A percentile compares a stretch with the other conserved stretches of the same genome.
Conservation (phyloP, 2,329 filamentous ascomycete genomes). For the Alternaria sp. region DNA sequence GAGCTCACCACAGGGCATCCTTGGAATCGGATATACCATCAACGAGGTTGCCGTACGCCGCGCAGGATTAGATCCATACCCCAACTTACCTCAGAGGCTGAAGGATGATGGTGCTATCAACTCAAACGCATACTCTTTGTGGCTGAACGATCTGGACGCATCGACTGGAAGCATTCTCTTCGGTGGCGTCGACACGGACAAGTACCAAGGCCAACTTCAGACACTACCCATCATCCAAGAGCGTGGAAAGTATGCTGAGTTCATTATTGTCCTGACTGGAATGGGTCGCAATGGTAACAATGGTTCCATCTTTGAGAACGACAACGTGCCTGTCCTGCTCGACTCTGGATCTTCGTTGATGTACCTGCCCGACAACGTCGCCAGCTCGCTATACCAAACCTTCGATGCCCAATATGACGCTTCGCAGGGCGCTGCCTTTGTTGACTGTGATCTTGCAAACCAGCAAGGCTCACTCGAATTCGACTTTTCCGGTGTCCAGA, state of each 20-base stretch:
- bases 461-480: slow-evolving; percentile 63
- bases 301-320: slow-evolving; percentile 55
- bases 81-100: slow-evolving; percentile 72
- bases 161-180: slow-evolving; percentile 77
- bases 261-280: slow-evolving; percentile 62
- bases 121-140: slow-evolving; percentile 73
- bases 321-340: slow-evolving; percentile 67
- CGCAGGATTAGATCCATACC: slow-evolving; percentile 60
- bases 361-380: slow-evolving; percentile 71
- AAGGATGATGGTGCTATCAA: slow-evolving; percentile 68
- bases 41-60: slow-evolving; percentile 79
- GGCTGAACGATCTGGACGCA: slow-evolving; percentile 66
- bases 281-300: slow-evolving; percentile 55
- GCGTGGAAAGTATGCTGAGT: slow-evolving; percentile 60
- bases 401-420: slow-evolving; percentile 55
- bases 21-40: slow-evolving; percentile 81
- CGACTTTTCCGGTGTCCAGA: slow-evolving; percentile 64
- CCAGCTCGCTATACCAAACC: slow-evolving; percentile 53
- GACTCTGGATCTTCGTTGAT: slow-evolving; percentile 79
- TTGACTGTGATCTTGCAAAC: slow-evolving; percentile 63
- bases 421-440: slow-evolving; percentile 57
- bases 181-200: slow-evolving; percentile 79
- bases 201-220: slow-evolving; percentile 71
- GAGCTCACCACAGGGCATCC: slow-evolving; percentile 70
- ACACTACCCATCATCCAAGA: slow-evolving; percentile 67